Evolutionary conservation across 495 filamentous ascomycete species (phyloP).

Genomic region (Penicillium diatomitis): DNA sequence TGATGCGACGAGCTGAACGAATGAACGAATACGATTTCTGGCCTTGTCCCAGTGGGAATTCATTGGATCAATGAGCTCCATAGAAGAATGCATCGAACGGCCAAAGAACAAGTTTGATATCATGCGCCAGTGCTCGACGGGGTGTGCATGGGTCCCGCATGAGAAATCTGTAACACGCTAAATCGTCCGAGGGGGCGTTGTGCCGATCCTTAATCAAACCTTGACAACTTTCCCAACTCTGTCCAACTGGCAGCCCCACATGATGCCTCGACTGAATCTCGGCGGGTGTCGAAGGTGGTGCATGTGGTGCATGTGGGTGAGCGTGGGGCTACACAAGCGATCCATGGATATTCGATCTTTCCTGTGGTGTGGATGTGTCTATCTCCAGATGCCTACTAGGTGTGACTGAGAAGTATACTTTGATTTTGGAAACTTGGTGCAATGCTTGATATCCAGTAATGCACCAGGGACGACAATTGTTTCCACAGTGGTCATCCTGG

Average conservation of each 20-base stretch:
- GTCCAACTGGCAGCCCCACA: conserved; percentile 16
- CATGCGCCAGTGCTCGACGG: conserved; percentile 5
- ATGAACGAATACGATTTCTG: too few relatives aligned
- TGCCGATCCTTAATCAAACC: conserved; percentile 41
- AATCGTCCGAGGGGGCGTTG: conserved; percentile 6
- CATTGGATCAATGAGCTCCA: too few relatives aligned
- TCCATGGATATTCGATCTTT: too few relatives aligned
- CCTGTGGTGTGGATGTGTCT: too few relatives aligned
- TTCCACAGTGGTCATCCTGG: too few relatives aligned
- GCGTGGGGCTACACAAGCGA: background rate
- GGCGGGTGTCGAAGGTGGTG: background rate
- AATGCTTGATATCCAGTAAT: too few relatives aligned
- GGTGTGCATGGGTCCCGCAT: conserved; percentile 8
- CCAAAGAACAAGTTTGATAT: conserved; percentile 17
- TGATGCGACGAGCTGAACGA: too few relatives aligned
- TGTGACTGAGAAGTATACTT: too few relatives aligned
- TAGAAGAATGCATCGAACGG: conserved; percentile 8
- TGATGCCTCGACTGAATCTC: background rate
- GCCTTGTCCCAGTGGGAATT: too few relatives aligned
- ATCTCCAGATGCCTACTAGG: too few relatives aligned
- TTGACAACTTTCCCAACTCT: conserved; percentile 10
- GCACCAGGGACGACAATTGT: too few relatives aligned
- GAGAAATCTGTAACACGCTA: conserved; percentile 26
- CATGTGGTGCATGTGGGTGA: background rate
- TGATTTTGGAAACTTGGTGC: too few relatives aligned